Evolutionary conservation across 352 stramenopile species (phyloP).

Genomic region (Phytophthora tubulina): DNA sequence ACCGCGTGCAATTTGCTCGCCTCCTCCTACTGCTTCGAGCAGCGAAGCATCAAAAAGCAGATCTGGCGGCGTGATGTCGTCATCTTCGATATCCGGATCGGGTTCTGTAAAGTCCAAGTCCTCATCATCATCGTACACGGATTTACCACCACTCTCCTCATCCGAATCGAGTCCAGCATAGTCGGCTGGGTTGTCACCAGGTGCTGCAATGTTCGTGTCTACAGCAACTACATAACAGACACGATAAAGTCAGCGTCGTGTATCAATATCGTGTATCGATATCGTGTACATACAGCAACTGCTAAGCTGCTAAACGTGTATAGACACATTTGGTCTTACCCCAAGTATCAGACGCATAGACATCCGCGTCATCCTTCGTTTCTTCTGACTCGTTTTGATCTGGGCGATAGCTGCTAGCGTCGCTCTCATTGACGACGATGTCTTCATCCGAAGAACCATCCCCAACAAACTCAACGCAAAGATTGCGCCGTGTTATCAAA

Average conservation of each 20-base stretch:
- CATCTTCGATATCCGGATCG: background rate
- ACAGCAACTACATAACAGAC: constrained; percentile 15
- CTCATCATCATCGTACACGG: constrained; percentile 22
- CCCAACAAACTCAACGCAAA: too few relatives aligned
- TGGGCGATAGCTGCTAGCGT: too few relatives aligned
- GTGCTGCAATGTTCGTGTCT: background rate
- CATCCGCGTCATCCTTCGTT: too few relatives aligned
- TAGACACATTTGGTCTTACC: too few relatives aligned
- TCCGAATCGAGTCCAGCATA: constrained; percentile 16
- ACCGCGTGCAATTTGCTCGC: background rate
- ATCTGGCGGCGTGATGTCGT: background rate
- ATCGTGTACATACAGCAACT: background rate
- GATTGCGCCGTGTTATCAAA: too few relatives aligned
- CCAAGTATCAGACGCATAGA: background rate
- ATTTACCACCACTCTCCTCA: background rate
- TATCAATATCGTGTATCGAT: constrained; percentile 16
- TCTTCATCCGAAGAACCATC: too few relatives aligned
- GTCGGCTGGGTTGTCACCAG: background rate
- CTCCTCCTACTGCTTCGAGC: background rate
- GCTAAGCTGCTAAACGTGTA: background rate
- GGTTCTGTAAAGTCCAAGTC: background rate
- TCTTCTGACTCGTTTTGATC: too few relatives aligned
- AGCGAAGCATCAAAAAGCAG: constrained; percentile 3
- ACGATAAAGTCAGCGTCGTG: constrained; percentile 7
- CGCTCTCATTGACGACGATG: too few relatives aligned